Evolutionary conservation across 2,329 filamentous ascomycete genomes (phyloP), one percentile per base, ranked within the genome.

Genomic region (Emergomyces pasteurianus): DNA sequence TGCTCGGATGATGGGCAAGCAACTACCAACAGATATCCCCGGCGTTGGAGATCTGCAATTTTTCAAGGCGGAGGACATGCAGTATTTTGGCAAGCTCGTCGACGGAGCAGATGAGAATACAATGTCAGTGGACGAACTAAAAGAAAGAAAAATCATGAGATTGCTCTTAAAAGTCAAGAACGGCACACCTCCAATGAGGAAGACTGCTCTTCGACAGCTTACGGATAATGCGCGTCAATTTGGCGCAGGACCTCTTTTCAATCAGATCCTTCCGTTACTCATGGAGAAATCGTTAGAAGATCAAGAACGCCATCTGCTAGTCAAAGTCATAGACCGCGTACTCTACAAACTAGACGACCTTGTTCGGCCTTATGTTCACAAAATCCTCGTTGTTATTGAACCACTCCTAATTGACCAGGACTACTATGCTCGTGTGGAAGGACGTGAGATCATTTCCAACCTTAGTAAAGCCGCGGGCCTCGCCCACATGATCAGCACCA

Each of bases 241-340:
- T 72, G 94, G 94, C 64, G 92, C 94, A 42, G 92, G 91, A 0
- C 84, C 94, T 9, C 82, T 99, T 0, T 99, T 99, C 78, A 95
- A 97, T 73, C 94, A 99, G 74, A 97, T 99, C 66, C 82, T 99
- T 14, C 94, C 94, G 0, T 78, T 99, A 59, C 84, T 99, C 61
- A 99, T 99, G 94, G 94, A 99, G 77, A 96, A 96, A 77, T 94
- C 90, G 0, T 79, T 99, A 21, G 95, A 99, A 74, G 94, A 99
- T 65, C 94, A 99, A 74, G 94, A 99, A 74, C 92, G 94, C 59
- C 94, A 99, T 82, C 80, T 99, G 75, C 83, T 99, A 34, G 95
- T 99, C 78, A 99, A 99, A 79, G 95, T 99, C 69, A 97, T 99
- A 70, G 95, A 99, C 73, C 88, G 94, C 76, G 92, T 99, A 63